Base-by-base conservation (phyloP, 192 early-diverging fungal species). In the Entomortierella chlamydospora region DNA sequence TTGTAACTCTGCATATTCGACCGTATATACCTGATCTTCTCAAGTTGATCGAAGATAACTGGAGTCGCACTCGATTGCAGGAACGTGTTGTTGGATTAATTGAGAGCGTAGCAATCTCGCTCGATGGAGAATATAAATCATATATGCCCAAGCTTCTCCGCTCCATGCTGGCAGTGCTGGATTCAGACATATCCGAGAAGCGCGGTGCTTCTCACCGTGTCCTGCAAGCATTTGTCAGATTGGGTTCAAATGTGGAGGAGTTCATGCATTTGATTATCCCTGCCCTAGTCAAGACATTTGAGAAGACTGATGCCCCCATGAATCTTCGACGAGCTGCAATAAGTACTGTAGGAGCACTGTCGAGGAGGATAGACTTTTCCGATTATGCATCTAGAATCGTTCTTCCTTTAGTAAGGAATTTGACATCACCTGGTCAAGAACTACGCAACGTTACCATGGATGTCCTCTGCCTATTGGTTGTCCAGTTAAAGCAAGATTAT, bases 241-340 rank as follows among this genome's bases (percentile, higher is more conserved):
- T 98, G 71, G 93, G 94, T 2, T 82, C 91, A 9, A 96, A 92
- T 64, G 86, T 97, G 33, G 96, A 98, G 61, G 95, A 94, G 59
- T 98, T 96, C 62, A 83, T 98, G 80, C 92, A 95, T 78, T 82
- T 98, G 42, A 88, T 98, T 25, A 87, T 97, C 57, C 96, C 95
- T 4, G 88, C 87, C 0, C 84, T 98, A 17, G 91, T 97, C 26
- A 83, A 87, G 58, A 83, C 93, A 13, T 90, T 98, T 74, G 95
- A 98, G 59, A 85, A 85, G 28, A 64, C 85, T 4, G 91, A 89
- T 55, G 86, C 87, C 1, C 91, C 93, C 0, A 58, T 83, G 8
- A 68, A 81, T 41, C 72, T 97, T 10, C 82, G 92, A 30, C 83
- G 88, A 51, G 80, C 86, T 26, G 87, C 94, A 0, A 91, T 97